Evolutionary conservation across 192 early-diverging fungal genomes (phyloP).

Genomic region (Coemansia sp.): DNA sequence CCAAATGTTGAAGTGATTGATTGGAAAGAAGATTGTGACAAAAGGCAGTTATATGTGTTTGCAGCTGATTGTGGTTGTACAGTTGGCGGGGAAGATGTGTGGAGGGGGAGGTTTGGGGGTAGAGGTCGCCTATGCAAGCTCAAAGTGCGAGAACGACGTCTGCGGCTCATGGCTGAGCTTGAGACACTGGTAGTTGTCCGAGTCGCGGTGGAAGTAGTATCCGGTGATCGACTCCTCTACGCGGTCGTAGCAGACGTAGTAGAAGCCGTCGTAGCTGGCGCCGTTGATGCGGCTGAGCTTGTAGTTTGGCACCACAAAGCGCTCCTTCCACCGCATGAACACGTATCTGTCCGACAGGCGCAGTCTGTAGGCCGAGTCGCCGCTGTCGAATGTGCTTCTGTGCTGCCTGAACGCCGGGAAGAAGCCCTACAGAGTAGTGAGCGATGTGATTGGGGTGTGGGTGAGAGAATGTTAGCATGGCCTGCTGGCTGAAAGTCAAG

Average conservation of each 20-base stretch:
- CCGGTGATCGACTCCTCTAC: constrained; percentile 62
- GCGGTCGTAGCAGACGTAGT: constrained; percentile 72
- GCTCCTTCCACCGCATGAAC: constrained; percentile 90
- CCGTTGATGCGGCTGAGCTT: constrained; percentile 66
- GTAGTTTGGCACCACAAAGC: constrained; percentile 81
- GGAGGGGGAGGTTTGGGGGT: neutral
- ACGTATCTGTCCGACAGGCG: constrained; percentile 58
- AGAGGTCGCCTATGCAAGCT: constrained; percentile 27
- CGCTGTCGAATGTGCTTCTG: constrained; percentile 38
- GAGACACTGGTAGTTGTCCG: constrained; percentile 54
- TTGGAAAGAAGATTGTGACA: neutral
- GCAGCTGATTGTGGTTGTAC: neutral
- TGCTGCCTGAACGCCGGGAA: constrained; percentile 49
- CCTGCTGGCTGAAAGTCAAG: too few species aligned
- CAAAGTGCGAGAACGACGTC: constrained; percentile 51
- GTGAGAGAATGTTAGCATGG: neutral
- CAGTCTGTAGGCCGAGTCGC: constrained; percentile 51
- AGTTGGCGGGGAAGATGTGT: neutral
- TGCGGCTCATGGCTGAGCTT: constrained; percentile 38
- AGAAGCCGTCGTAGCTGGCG: constrained; percentile 82
- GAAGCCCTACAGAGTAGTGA: constrained; percentile 28
- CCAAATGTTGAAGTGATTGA: neutral
- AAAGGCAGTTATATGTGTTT: neutral
- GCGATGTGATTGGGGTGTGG: neutral
- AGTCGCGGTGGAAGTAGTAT: constrained; percentile 63